Conservation (phyloP, 225 moss, liverwort and hornwort species). For the Takakia lepidozioides region DNA sequence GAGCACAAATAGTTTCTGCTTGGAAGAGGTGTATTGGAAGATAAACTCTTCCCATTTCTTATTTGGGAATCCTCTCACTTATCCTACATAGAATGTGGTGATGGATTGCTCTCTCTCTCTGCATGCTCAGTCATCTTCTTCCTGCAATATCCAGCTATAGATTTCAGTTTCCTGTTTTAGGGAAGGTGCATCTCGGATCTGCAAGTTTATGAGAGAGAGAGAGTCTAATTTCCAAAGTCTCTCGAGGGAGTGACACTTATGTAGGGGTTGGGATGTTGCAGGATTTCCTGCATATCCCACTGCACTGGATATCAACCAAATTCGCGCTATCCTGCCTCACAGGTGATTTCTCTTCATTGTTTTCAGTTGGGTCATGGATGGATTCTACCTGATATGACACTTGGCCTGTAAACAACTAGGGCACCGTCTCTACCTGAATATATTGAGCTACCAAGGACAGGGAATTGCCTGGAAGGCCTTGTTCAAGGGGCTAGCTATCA, state of each 20-base stretch:
- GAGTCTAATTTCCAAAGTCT: not conserved
- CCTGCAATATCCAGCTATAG: too few species aligned
- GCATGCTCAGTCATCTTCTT: too few species aligned
- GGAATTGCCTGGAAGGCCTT: not conserved
- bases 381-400: not conserved
- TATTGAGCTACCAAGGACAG: not conserved
- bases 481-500: not conserved
- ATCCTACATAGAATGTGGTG: too few species aligned
- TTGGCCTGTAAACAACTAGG: too few species aligned
- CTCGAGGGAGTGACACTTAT: not conserved
- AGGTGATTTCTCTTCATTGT: constrained; percentile 26
- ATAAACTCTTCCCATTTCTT: too few species aligned
- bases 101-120: too few species aligned
- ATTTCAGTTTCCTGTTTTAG: not conserved
- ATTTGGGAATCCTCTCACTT: too few species aligned
- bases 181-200: not conserved
- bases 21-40: too few species aligned
- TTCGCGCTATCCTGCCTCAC: constrained; percentile 68
- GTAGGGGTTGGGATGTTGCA: constrained; percentile 6
- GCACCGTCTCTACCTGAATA: not conserved
- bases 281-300: constrained; percentile 82
- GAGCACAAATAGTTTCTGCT: too few species aligned
- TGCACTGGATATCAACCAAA: constrained; percentile 80
- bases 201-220: not conserved
- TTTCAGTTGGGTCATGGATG: not conserved